Base-by-base conservation (phyloP, 169 alveolate genomes). In the Plasmodium blacklocki region DNA sequence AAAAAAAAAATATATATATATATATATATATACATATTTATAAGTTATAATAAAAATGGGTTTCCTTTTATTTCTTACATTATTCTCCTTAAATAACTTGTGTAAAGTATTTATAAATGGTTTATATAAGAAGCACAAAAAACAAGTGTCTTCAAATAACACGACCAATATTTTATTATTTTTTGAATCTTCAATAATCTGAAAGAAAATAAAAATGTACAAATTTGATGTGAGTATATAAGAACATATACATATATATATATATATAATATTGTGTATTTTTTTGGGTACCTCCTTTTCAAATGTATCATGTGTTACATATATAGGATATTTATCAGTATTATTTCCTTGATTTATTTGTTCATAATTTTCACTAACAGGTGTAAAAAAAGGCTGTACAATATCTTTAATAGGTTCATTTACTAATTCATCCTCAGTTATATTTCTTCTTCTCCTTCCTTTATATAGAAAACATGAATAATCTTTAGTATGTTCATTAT, bases 141-240 rank as follows among this genome's bases (percentile, higher is more conserved):
- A 78, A 63, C 89, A 78, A 19, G 89, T 78, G 29, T 78, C 67
- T 70, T 78, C 89, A 59, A 78, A 78, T 59, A 78, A 39, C 50
- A 78, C 78, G 50, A 78, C 47, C 19, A 78, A 32, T 50, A 78
- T 78, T 50, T 78, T 76, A 45, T 78, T 78, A 39, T 70, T 63
- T 76, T 78, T 78, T 23, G 89, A 78, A 68, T 78, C 89, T 52
- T 78, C 89, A 78, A 78, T 78, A 23, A 78, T 64, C 89, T 78
- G 29, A 21, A 60, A 14, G 54, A 66, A 78, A 6, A n/a, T 12
- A 29, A 14, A 7, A 21, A 58, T 26, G n/a, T 32, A 32, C 45
- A 15, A 14, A 64, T 2, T 56, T 29, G 7, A 45, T n/a, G 29
- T n/a, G 26, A 43, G 50, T 18, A 3, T 0, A 15, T 45, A 32